Evolutionary conservation across 345 rosid species (phyloP), one percentile per base, ranked within the genome.

Genomic region (Aurinia saxatilis): DNA sequence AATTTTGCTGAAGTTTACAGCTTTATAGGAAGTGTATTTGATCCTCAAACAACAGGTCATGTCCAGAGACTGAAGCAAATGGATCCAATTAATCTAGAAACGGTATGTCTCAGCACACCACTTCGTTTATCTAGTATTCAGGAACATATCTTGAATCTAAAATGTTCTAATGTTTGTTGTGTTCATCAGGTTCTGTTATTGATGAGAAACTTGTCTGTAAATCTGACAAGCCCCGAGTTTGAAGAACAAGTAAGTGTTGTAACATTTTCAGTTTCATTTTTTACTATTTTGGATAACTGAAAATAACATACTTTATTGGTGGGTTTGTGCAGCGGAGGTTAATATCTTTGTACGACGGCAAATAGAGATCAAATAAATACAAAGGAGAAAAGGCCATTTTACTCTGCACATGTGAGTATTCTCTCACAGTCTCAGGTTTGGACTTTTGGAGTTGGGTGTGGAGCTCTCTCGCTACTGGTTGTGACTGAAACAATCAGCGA

Each of bases 81-180:
- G 96, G 93, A 82, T 42, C 83, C 90, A 12, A 81, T 89, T 34
- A 86, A 86, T 66, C 79, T 86, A 33, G 96, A 89, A 71, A 86
- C 96, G 16, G 96, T 89, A 77, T 60, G 85, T 63, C 4, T 23
- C 5, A 23, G 27, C 27, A 23, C 27, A 23, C 4, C 5, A 27
- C 6, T 27, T 6, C 5, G 1, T 27, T 27, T 27, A 1, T n/a
- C 13, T 18, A 33, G 42, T 67, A 14, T 41, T 10, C 3, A 6
- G 8, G 8, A 15, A 19, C 13, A 5, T 12, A 8, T 29, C 12
- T 68, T 34, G 63, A 14, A 45, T 54, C 7, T 2, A 3, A 49
- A 31, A 11, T 59, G 21, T 60, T 0, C 0, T 17, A 41, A 16
- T 50, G 23, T 1, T 11, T 8, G 6, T 50, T 48, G 5, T 23